Base-by-base conservation (phyloP, 2,329 filamentous ascomycete genomes). In the Xylaria sp. region DNA sequence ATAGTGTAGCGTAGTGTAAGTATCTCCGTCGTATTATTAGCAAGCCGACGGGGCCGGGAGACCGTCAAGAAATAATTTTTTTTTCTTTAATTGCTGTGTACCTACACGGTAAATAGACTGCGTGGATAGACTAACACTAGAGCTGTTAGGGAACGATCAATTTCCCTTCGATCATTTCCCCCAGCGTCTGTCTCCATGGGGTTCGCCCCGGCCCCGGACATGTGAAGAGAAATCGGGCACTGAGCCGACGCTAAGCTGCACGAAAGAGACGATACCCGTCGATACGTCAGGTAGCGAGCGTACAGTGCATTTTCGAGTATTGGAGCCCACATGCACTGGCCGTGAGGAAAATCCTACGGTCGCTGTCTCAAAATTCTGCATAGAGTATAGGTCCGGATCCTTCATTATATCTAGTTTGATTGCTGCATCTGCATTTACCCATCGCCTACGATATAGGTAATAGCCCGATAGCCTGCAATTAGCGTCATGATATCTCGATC, bases 351-450 rank as follows among this genome's bases (percentile, higher is more conserved):
- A 34, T 32, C 17, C 12, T n/a, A 27, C 11, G 6, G 7, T 7
- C 9, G 45, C 45, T 47, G 47, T 45, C 5, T 53, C 32, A 30
- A 39, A 39, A 39, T 9, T 9, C 36, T 39, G 36, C 36, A 39
- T 39, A 39, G 36, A 39, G 36, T 39, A 39, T 48, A 27, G 12
- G 14, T 47, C 39, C 39, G 48, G 48, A 42, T 50, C 50, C 60
- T 56, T 47, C 50, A 55, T 48, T 48, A 30, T 55, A 30, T 34
- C 34, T 57, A 32, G 54, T 50, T 63, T 63, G 60, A 63, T 67
- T 59, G 54, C 60, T 50, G 50, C 65, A 53, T 61, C 61, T 61
- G 65, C 61, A 68, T 64, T 68, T 64, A 68, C 34, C 60, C 61
- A 64, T 56, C 50, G 45, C 17, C 14, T 36, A 55, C 51, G 6